Conservation (phyloP, 2,329 filamentous ascomycete genomes). For the Aureobasidium subglaciale region DNA sequence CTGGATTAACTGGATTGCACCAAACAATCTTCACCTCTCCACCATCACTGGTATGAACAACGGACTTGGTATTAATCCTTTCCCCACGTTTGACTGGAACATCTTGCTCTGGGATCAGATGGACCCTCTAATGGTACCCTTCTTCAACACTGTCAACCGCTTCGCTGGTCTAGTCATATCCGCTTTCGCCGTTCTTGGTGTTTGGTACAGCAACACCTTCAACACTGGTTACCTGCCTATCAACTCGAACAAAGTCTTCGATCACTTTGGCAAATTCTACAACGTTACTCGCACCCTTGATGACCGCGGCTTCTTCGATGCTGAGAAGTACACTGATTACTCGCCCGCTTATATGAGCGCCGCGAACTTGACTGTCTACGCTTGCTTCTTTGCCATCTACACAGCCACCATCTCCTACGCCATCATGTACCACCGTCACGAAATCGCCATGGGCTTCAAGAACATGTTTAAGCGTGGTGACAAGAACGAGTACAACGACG, state of each 20-base stretch:
- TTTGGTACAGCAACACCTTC: conserved; percentile 71
- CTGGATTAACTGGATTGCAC: conserved; percentile 80
- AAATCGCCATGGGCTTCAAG: conserved; percentile 9
- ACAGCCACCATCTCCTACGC: neutral
- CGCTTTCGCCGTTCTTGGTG: neutral
- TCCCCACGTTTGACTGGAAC: conserved; percentile 5
- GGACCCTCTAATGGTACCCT: conserved; percentile 2
- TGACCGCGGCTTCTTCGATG: neutral
- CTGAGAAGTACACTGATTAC: neutral
- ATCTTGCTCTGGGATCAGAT: neutral
- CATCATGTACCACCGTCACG: conserved; percentile 7
- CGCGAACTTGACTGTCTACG: neutral
- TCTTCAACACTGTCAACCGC: neutral
- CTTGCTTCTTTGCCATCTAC: conserved; percentile 5
- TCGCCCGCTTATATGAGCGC: neutral
- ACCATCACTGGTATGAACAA: conserved; percentile 3
- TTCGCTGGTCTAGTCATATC: neutral
- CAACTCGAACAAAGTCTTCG: conserved; percentile 2
- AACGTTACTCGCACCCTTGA: conserved; percentile 1
- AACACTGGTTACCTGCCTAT: conserved; percentile 74
- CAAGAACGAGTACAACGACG: neutral
- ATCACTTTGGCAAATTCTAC: conserved; percentile 6
- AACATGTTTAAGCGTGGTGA: neutral
- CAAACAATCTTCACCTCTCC: conserved; percentile 32
- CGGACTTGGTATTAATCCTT: conserved; percentile 2